A percentile compares a stretch with the other conserved stretches of the same genome.
These are phyloP conservation scores for Grosmannia clavigera DNA, from an alignment of 2,329 filamentous ascomycete genomes.

Conservation along the genomic window DNA sequence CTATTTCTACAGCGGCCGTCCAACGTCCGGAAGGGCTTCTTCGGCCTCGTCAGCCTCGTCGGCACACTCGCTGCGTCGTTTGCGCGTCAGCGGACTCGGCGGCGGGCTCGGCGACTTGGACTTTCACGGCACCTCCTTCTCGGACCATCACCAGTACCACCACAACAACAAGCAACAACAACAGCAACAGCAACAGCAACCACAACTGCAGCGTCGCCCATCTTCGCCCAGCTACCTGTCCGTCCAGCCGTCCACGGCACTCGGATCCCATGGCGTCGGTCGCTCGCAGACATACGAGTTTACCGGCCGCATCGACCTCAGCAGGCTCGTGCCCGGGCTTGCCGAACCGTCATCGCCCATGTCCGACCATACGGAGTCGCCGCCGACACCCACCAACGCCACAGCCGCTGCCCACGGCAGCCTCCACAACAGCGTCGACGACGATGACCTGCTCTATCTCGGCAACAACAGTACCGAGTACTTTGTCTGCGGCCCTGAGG, in stretches of 20 bases:
- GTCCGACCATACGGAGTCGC: slow-evolving; percentile 2
- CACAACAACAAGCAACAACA: not conserved
- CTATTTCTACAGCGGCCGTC: slow-evolving; percentile 31
- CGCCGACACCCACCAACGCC: slow-evolving; percentile 6
- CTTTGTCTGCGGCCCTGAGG: slow-evolving; percentile 41
- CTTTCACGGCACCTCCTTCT: not conserved
- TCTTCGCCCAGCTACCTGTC: not conserved
- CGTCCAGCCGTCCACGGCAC: not conserved
- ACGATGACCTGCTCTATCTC: slow-evolving; percentile 32
- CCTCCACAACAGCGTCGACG: slow-evolving; percentile 3
- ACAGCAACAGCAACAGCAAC: not conserved
- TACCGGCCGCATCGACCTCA: slow-evolving; percentile 33
- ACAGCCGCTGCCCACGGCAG: not conserved
- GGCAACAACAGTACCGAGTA: slow-evolving; percentile 35
- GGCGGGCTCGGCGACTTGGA: not conserved
- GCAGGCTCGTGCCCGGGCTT: slow-evolving; percentile 20
- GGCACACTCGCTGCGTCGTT: not conserved
- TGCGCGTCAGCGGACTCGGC: not conserved
- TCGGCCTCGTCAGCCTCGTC: not conserved
- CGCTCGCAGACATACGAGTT: slow-evolving; percentile 29
- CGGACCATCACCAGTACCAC: not conserved
- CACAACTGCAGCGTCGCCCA: not conserved
- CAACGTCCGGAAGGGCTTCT: not conserved
- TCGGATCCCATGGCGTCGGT: not conserved
- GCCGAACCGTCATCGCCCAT: not conserved